phyloP scores from a whole-genome alignment of 495 filamentous ascomycete species.

The Penicillium pancosmium region DNA sequence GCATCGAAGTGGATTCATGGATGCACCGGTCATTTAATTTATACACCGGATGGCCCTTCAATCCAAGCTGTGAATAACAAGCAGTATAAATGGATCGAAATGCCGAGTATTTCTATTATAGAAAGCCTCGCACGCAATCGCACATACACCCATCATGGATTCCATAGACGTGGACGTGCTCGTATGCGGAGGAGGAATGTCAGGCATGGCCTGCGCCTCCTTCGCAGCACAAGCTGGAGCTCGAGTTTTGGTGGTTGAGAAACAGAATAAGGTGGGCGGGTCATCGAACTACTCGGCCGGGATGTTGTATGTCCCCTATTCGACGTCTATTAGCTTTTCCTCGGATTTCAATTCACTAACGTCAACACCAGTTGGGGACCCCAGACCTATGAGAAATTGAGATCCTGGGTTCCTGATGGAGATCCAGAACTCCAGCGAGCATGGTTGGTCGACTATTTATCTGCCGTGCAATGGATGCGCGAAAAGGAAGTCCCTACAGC shows the following conservation, averaged over 20 bases:
- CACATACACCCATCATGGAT: constrained; percentile 19
- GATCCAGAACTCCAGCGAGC: constrained; percentile 28
- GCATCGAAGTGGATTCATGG: no score
- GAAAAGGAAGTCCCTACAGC: constrained; percentile 27
- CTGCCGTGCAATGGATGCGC: constrained; percentile 35
- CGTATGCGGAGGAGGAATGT: constrained; percentile 35
- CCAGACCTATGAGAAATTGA: constrained; percentile 23
- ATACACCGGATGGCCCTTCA: constrained; percentile 1
- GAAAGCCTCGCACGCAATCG: not conserved
- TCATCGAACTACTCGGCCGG: constrained; percentile 32
- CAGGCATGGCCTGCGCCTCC: constrained; percentile 33
- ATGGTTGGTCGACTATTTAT: constrained; percentile 29
- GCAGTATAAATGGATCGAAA: no score
- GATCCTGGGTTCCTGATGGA: constrained; percentile 30
- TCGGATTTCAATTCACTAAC: not conserved
- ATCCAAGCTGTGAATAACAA: no score
- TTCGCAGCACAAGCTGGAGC: constrained; percentile 29
- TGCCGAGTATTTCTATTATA: not conserved
- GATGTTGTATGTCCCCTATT: constrained; percentile 26
- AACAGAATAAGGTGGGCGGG: constrained; percentile 24
- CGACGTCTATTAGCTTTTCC: not conserved
- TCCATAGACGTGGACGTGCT: constrained; percentile 25
- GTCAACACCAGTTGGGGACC: constrained; percentile 24
- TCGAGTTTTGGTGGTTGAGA: constrained; percentile 27
- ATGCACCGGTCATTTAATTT: constrained; percentile 17